Base-by-base conservation (phyloP, 257 asterid genomes). In the Nicotiana benthamiana region DNA sequence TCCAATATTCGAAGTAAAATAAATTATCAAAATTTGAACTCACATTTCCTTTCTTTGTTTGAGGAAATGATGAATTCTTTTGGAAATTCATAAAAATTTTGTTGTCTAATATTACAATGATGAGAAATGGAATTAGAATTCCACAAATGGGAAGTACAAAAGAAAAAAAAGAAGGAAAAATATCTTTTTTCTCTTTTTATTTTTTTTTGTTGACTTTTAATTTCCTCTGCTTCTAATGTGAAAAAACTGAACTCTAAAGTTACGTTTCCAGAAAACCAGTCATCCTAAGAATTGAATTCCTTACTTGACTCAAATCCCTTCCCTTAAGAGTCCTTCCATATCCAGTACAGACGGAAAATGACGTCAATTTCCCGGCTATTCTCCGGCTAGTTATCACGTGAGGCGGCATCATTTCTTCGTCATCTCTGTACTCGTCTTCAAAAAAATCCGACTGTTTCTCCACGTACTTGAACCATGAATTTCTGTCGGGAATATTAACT, bases 221-320 rank as follows among this genome's bases (percentile, higher is more conserved):
- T 36, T 59, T 24, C 48, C 20, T 24, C 18, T 20, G 22, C 18
- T 51, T 75, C 12, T 20, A 27, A 63, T 60, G 20, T 66, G 79
- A 27, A 20, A 80, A 22, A 6, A 59, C 64, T 56, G 26, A 56
- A 56, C 24, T 56, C 61, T 17, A 18, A 17, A 18, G 61, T 87
- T 75, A 93, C 15, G 94, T 83, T 80, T 94, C 97, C 11, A 92
- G 92, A 85, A 94, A 94, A 51, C 96, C 98, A 51, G 96, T 93
- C 92, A 93, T 88, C 82, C 91, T 82, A 61, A 94, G 92, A 85
- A 94, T 80, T 13, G 93, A 89, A 77, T 91, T 90, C 84, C 97
- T 84, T 24, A 91, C 89, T 74, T 85, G 82, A 60, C 93, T 90
- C 94, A 94, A 90, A 82, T 93, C 93, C 77, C 97, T 86, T 3